phyloP scores from a whole-genome alignment of 805 yeast species.

The Suhomyces faveliae region DNA sequence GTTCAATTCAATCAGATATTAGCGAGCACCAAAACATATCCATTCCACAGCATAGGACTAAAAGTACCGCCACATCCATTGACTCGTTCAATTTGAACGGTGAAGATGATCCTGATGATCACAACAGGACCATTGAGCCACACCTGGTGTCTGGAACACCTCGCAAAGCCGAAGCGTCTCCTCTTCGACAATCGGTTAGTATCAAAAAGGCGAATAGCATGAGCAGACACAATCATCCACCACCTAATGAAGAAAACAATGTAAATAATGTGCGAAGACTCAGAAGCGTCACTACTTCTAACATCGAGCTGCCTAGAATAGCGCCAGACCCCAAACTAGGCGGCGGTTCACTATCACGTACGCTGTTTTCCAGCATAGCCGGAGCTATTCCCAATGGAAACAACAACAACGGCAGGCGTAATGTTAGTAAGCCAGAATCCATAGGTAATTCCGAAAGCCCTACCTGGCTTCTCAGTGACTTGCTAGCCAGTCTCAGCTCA shows the following conservation, averaged over 20 bases:
- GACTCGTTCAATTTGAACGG: slow-evolving; percentile 14
- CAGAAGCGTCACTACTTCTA: slow-evolving; percentile 10
- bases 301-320: neutral
- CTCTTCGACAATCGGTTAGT: neutral
- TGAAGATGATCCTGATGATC: neutral
- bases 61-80: slow-evolving; percentile 10
- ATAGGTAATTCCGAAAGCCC: slow-evolving; percentile 7
- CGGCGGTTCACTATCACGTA: neutral
- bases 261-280: slow-evolving; percentile 3
- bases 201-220: slow-evolving; percentile 1
- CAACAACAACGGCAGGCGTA: neutral
- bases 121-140: neutral
- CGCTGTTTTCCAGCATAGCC: no score
- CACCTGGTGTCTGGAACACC: neutral
- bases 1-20: neutral
- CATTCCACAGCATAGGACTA: neutral
- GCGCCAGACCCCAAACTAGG: neutral
- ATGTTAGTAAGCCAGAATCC: neutral
- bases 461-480: slow-evolving; percentile 64
- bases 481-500: slow-evolving; percentile 54
- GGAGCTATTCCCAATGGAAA: no score
- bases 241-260: neutral
- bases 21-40: neutral
- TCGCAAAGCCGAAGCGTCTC: neutral
- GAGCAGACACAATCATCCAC: neutral